These are phyloP conservation scores for Ceratobasidium sp. DNA, from an alignment of 1,284 basidiomycete species.

Conservation along the genomic window DNA sequence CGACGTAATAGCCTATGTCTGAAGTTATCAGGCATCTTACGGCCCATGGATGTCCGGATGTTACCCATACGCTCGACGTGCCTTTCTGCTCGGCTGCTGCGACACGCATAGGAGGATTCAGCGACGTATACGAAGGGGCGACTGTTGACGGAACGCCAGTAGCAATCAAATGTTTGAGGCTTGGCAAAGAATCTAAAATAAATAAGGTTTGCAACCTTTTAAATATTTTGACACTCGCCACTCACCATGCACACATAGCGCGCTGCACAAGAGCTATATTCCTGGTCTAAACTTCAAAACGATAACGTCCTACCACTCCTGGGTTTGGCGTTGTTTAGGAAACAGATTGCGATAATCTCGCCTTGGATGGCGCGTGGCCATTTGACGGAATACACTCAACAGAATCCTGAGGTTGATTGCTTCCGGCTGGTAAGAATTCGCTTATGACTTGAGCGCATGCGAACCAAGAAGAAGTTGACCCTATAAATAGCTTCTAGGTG, in stretches of 20 bases:
- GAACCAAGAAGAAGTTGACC: no score
- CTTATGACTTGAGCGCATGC: neutral
- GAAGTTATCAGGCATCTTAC: neutral
- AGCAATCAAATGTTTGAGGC: neutral
- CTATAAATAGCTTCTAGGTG: neutral
- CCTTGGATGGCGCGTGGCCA: conserved; percentile 2
- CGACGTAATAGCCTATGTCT: neutral
- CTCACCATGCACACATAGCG: no score
- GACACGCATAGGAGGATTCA: neutral
- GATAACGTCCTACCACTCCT: neutral
- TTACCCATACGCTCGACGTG: neutral
- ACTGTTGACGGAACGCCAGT: neutral
- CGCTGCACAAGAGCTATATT: neutral
- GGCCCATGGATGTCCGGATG: neutral
- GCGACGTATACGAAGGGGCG: neutral
- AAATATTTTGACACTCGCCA: no score
- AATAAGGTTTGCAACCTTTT: conserved; percentile 1
- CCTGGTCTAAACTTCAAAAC: neutral
- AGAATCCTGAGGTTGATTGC: neutral
- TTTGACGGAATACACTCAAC: neutral
- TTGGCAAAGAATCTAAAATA: neutral
- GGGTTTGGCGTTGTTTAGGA: neutral
- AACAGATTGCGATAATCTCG: conserved; percentile 3
- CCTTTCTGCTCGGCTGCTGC: neutral
- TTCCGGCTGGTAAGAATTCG: neutral